Evolutionary conservation across 208 protist genomes (phyloP).

Genomic region (Leishmania tarentolae): DNA sequence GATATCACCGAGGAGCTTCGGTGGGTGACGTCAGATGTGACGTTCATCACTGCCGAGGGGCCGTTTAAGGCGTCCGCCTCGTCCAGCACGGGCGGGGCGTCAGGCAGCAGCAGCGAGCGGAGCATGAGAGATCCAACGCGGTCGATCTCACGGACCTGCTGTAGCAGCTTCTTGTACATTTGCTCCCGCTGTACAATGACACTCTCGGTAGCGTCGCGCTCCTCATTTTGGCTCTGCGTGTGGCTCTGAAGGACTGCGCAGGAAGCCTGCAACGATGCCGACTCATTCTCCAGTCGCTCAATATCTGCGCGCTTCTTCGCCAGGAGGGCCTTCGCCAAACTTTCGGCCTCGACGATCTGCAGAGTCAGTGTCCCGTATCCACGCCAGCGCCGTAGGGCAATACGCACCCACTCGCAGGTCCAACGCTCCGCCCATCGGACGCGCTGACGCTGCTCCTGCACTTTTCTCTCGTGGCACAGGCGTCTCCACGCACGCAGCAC

Average conservation of each 20-base stretch:
- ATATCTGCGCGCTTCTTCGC: conserved; percentile 35
- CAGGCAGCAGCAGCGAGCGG: conserved; percentile 50
- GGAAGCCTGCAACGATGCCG: conserved; percentile 36
- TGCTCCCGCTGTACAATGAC: conserved; percentile 41
- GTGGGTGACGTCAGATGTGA: not conserved
- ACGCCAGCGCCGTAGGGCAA: conserved; percentile 55
- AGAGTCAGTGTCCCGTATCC: conserved; percentile 51
- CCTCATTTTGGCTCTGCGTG: conserved; percentile 41
- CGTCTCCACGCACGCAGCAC: conserved; percentile 61
- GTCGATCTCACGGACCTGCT: conserved; percentile 68
- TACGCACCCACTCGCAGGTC: conserved; percentile 50
- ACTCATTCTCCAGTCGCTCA: conserved; percentile 40
- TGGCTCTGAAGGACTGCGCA: conserved; percentile 38
- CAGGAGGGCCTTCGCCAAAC: conserved; percentile 44
- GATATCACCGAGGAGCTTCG: conserved; percentile 7
- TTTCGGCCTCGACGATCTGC: conserved; percentile 45
- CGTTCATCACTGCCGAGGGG: not conserved
- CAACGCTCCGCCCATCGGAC: conserved; percentile 60
- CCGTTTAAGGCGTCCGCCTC: conserved; percentile 14
- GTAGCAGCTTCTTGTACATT: conserved; percentile 50
- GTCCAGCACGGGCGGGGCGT: conserved; percentile 29
- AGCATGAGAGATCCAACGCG: conserved; percentile 64
- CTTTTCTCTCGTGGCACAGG: conserved; percentile 50
- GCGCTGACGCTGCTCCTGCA: conserved; percentile 62
- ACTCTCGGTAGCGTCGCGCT: conserved; percentile 35